Conservation (phyloP, 176 grass and related monocot species). For the Poa annua region DNA sequence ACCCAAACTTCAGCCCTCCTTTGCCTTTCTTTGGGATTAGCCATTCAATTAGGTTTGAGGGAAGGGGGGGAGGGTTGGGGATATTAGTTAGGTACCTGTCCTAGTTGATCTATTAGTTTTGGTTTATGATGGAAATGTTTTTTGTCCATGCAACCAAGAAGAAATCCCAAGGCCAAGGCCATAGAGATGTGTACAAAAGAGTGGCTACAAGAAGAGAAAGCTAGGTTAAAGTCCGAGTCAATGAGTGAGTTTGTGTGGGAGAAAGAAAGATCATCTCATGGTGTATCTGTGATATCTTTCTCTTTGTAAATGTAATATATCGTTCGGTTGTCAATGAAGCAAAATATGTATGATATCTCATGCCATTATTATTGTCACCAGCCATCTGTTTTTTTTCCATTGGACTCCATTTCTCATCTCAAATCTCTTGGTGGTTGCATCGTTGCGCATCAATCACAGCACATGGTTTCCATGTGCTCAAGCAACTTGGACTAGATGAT, state of each 20-base stretch:
- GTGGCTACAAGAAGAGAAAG: conserved; percentile 47
- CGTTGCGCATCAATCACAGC: neutral
- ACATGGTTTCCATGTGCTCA: conserved; percentile 59
- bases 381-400: neutral
- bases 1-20: conserved; percentile 9
- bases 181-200: conserved; percentile 70
- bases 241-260: conserved; percentile 28
- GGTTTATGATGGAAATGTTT: conserved; percentile 62
- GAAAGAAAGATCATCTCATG: neutral
- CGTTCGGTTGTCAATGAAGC: conserved; percentile 40
- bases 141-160: conserved; percentile 71
- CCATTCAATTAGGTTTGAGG: conserved; percentile 47
- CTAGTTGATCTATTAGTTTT: conserved; percentile 49
- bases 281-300: conserved; percentile 33
- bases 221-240: conserved; percentile 33
- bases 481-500: conserved; percentile 24
- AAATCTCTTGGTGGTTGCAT: conserved; percentile 35
- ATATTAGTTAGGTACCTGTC: conserved; percentile 62
- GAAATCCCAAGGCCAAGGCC: conserved; percentile 46
- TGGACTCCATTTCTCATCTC: neutral
- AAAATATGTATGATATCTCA: conserved; percentile 45
- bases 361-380: conserved; percentile 20
- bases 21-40: conserved; percentile 38
- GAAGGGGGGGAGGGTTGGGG: conserved; percentile 36
- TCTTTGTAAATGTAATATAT: conserved; percentile 55